phyloP scores from a whole-genome alignment of 148 eudicot species.

The Selenicereus undatus region DNA sequence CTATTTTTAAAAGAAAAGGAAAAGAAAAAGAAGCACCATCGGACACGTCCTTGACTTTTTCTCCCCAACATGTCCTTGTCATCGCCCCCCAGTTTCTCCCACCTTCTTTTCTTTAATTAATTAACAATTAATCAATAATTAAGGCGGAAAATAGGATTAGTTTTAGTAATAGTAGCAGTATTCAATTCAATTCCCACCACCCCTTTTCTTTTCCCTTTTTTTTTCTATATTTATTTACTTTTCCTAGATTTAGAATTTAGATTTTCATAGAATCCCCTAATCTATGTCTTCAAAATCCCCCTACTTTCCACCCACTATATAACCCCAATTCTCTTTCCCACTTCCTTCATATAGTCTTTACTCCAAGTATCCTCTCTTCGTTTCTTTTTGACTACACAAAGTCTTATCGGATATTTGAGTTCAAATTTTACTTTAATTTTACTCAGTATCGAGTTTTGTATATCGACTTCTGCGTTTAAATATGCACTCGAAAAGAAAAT shows the following conservation, averaged over 20 bases:
- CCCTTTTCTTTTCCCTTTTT: constrained; percentile 2
- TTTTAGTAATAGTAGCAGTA: background rate
- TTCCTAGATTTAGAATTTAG: background rate
- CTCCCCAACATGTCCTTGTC: background rate
- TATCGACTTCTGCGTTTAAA: no score
- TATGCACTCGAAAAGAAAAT: no score
- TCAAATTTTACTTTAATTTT: no score
- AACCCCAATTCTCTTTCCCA: background rate
- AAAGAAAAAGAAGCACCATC: background rate
- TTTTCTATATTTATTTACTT: background rate
- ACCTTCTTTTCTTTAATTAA: background rate
- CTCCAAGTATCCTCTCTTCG: background rate
- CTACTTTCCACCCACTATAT: background rate
- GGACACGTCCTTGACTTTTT: background rate
- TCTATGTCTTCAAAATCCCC: background rate
- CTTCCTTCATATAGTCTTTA: background rate
- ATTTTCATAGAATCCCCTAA: background rate
- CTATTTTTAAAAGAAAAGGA: background rate
- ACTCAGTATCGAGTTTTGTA: no score
- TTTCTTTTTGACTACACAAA: background rate
- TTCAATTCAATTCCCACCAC: constrained; percentile 8
- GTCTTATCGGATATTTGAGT: no score
- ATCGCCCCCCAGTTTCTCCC: background rate
- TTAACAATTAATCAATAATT: background rate
- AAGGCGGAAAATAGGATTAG: background rate